Percentiles rank a stretch among this genome's conserved stretches.
Conservation (phyloP, 805 yeast species). For the Metschnikowia borealis region DNA sequence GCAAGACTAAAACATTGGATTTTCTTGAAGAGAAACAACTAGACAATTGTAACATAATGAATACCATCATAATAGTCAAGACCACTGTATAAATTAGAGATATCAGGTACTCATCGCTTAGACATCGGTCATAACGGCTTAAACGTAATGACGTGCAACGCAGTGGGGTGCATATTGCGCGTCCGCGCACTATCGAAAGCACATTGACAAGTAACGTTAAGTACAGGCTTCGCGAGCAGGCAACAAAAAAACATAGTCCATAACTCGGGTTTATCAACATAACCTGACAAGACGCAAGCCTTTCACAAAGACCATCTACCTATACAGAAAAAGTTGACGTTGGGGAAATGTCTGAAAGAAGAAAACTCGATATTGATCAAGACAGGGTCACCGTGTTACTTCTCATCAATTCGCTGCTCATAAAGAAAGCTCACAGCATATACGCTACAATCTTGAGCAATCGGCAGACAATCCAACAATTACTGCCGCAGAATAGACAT, state of each 20-base stretch:
- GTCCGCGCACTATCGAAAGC: constrained; percentile 1
- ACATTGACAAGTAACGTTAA: neutral
- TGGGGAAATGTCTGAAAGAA: constrained; percentile 12
- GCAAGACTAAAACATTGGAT: neutral
- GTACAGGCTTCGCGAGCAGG: constrained; percentile 7
- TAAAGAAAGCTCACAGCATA: constrained; percentile 37
- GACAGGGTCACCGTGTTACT: constrained; percentile 41
- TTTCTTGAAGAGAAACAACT: neutral
- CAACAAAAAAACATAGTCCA: constrained; percentile 3
- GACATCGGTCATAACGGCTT: neutral
- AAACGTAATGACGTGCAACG: neutral
- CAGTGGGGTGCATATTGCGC: constrained; percentile 4
- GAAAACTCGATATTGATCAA: constrained; percentile 28
- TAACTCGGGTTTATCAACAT: neutral
- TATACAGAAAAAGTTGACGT: neutral
- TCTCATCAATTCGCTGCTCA: constrained; percentile 39
- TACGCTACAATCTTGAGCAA: constrained; percentile 34
- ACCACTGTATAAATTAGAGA: neutral
- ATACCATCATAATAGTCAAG: no score
- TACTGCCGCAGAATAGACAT: constrained; percentile 31
- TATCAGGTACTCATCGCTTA: neutral
- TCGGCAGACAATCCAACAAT: constrained; percentile 30
- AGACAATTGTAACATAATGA: neutral
- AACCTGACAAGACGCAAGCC: constrained; percentile 1
- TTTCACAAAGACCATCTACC: neutral